Base-by-base conservation (phyloP, 1,139 yeast genomes). In the Spathaspora sp. region DNA sequence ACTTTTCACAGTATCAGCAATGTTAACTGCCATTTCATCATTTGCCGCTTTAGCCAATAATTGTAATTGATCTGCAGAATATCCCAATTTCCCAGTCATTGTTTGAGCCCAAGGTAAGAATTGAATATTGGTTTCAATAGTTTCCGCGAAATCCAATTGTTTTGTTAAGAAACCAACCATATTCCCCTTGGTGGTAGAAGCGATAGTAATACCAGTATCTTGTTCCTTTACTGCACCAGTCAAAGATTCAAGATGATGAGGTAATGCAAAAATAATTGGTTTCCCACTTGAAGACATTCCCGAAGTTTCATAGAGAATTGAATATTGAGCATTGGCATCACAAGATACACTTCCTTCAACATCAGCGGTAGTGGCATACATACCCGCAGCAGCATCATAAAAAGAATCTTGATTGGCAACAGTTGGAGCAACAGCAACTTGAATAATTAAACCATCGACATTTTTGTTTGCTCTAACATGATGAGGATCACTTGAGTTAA, bases 161-260 rank as follows among this genome's bases (percentile, higher is more conserved):
- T 71, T 73, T 23, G 89, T 71, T 46, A 82, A 63, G 58, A 72
- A 82, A 3, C 80, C 95, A 24, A 72, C 68, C 85, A 86, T 81
- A 11, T 57, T 57, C 43, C 95, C 95, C 68, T 85, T 86, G 44
- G 86, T 79, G 24, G 84, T 74, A 0, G 90, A 82, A 29, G 72
- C 70, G 40, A 83, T 63, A 15, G 67, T 59, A 42, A 83, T 70
- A 24, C 79, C 80, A 20, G 89, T 81, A 33, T 70, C 62, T 2
- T 67, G 56, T 2, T 60, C 52, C 4, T 65, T 45, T 46, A 75
- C 70, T 2, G 62, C 59, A 2, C 67, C 48, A 25, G 73, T 60
- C 51, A 86, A 68, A 1, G 87, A 75, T 31, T 67, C 69, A 42
- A 80, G 72, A 50, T 85, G 95, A 63, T 88, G 95, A 17, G 93